A percentile compares a stretch with the other conserved stretches of the same genome.
Conservation (phyloP, 495 filamentous ascomycete species). For the Aspergillus saccharolyticus region DNA sequence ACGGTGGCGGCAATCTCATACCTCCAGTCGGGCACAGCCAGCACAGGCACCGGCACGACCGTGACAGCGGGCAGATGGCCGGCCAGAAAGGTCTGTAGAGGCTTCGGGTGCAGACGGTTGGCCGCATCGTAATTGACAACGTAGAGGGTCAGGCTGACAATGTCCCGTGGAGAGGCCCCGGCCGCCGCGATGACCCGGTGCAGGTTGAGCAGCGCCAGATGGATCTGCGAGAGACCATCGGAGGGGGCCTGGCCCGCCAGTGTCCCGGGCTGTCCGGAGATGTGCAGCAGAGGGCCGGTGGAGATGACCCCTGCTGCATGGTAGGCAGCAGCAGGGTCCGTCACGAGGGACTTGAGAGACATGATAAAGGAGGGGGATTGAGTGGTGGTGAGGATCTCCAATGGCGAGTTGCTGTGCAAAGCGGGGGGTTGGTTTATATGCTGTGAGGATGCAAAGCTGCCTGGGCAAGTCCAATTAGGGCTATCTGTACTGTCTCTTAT, state of each 20-base stretch:
- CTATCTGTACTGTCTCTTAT: no score
- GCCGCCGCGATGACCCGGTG: slow-evolving; percentile 13
- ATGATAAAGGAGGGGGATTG: slow-evolving; percentile 13
- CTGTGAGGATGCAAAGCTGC: neutral
- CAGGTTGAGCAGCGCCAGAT: slow-evolving; percentile 29
- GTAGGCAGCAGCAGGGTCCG: slow-evolving; percentile 7
- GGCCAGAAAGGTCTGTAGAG: slow-evolving; percentile 22
- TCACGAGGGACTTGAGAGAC: neutral
- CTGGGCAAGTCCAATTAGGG: no score
- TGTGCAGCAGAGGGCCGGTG: neutral
- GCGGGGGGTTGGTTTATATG: no score
- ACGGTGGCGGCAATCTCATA: slow-evolving; percentile 34
- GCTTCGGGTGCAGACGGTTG: slow-evolving; percentile 18
- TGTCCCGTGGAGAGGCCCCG: slow-evolving; percentile 18
- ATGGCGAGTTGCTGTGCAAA: no score
- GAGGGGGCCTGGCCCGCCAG: slow-evolving; percentile 17
- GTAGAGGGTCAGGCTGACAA: slow-evolving; percentile 29
- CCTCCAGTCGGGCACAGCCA: slow-evolving; percentile 24
- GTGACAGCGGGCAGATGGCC: slow-evolving; percentile 27
- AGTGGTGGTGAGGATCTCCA: slow-evolving; percentile 6
- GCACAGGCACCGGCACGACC: slow-evolving; percentile 26
- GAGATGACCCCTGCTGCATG: slow-evolving; percentile 7
- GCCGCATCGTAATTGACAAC: slow-evolving; percentile 31
- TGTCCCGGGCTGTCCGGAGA: slow-evolving; percentile 26
- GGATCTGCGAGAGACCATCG: slow-evolving; percentile 27